Conservation (phyloP, 2,329 filamentous ascomycete genomes). For the Endothia cerciana region DNA sequence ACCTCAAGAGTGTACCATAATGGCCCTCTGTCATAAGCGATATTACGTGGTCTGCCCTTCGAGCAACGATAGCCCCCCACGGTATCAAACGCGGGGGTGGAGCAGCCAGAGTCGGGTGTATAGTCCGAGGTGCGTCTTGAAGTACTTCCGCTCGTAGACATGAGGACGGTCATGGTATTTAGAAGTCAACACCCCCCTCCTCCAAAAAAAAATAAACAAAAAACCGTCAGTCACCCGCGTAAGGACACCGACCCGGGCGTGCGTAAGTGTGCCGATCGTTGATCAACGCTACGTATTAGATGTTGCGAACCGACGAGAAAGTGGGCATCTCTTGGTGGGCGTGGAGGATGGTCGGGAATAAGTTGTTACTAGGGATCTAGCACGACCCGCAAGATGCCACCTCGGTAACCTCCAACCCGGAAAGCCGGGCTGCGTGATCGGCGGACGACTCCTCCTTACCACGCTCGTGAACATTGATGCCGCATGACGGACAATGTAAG, state of each 20-base stretch:
- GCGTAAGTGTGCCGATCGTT: neutral
- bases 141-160: neutral
- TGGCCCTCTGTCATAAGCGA: no score
- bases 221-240: no score
- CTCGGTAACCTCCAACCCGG: conserved; percentile 3
- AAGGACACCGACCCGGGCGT: neutral
- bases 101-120: neutral
- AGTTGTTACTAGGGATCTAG: neutral
- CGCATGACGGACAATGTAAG: neutral
- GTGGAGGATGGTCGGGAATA: neutral
- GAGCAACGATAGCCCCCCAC: neutral
- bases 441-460: neutral
- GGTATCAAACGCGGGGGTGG: neutral
- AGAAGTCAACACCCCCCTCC: no score
- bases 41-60: no score
- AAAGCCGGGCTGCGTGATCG: conserved; percentile 5
- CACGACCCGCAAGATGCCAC: neutral
- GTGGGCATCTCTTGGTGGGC: neutral
- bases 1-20: no score
- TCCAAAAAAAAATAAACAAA: no score
- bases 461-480: neutral
- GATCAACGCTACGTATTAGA: neutral
- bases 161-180: no score
- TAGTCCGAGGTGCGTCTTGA: neutral
- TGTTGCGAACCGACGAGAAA: neutral